A percentile compares a stretch with the other conserved stretches of the same genome.
phyloP scores from a whole-genome alignment of 352 stramenopile genomes.

The Globisporangium orthogonon region DNA sequence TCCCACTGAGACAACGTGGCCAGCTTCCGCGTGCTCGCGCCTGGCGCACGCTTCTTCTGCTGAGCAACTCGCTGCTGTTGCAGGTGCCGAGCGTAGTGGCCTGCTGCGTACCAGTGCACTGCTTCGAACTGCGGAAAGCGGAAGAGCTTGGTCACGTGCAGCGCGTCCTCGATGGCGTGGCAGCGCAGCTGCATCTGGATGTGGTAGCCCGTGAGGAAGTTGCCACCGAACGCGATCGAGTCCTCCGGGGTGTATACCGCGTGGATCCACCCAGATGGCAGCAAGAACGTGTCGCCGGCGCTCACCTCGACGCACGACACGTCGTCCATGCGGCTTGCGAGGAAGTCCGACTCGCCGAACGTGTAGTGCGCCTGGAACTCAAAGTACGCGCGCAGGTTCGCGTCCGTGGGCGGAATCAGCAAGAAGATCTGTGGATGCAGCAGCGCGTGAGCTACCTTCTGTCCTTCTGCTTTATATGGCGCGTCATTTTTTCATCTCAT shows the following conservation, averaged over 20 bases:
- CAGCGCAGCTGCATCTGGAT: constrained; percentile 27
- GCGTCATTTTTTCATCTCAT: no score
- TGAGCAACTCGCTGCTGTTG: background rate
- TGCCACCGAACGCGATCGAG: constrained; percentile 34
- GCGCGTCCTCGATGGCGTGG: constrained; percentile 22
- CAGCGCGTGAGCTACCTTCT: no score
- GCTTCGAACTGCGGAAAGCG: constrained; percentile 31
- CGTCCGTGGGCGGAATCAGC: constrained; percentile 30
- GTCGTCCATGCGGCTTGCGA: constrained; percentile 20
- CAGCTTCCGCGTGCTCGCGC: background rate
- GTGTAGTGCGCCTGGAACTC: constrained; percentile 21
- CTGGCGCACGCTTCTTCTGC: constrained; percentile 1
- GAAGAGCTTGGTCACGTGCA: constrained; percentile 19
- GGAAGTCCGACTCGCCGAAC: constrained; percentile 17
- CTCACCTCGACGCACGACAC: constrained; percentile 24
- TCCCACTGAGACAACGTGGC: constrained; percentile 21
- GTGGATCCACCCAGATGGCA: constrained; percentile 44
- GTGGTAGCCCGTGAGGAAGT: constrained; percentile 35
- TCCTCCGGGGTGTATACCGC: constrained; percentile 35
- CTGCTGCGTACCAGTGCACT: constrained; percentile 31
- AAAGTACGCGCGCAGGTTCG: constrained; percentile 24
- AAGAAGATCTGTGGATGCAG: constrained; percentile 25
- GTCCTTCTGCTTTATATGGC: no score
- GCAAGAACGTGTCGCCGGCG: constrained; percentile 30
- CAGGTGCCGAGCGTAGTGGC: constrained; percentile 20